These are phyloP conservation scores for Ramularia collo-cygni DNA, from an alignment of 2,329 filamentous ascomycete genomes.

Conservation along the genomic window DNA sequence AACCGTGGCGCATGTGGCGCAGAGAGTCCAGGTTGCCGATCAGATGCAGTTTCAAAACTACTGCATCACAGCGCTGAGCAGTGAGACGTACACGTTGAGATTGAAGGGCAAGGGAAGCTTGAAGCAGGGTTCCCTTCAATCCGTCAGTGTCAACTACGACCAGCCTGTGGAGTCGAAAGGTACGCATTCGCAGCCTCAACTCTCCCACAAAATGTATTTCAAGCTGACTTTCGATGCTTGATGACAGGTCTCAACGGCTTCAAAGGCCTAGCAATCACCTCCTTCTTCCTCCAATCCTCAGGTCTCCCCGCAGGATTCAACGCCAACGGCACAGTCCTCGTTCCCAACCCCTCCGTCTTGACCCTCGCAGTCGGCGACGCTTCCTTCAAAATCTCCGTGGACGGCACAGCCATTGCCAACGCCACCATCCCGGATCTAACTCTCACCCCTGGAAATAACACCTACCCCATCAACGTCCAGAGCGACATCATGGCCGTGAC, in stretches of 20 bases:
- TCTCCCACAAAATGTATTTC: slow-evolving; percentile 1
- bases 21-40: slow-evolving; percentile 40
- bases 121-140: slow-evolving; percentile 45
- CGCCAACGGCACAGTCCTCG: slow-evolving; percentile 52
- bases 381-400: slow-evolving; percentile 53
- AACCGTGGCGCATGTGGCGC: slow-evolving; percentile 36
- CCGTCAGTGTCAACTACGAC: slow-evolving; percentile 48
- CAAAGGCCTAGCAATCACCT: slow-evolving; percentile 46
- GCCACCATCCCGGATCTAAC: slow-evolving; percentile 53
- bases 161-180: slow-evolving; percentile 53
- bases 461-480: slow-evolving; percentile 47
- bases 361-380: slow-evolving; percentile 62
- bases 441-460: slow-evolving; percentile 54
- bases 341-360: slow-evolving; percentile 59
- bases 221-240: neutral
- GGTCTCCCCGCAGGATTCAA: slow-evolving; percentile 46
- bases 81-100: slow-evolving; percentile 44
- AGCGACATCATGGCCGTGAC: slow-evolving; percentile 45
- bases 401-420: slow-evolving; percentile 47
- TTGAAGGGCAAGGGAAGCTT: slow-evolving; percentile 48
- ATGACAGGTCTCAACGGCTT: slow-evolving; percentile 51
- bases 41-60: slow-evolving; percentile 44
- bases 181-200: slow-evolving; percentile 23
- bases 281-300: slow-evolving; percentile 36
- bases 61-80: slow-evolving; percentile 41